These are phyloP conservation scores for Heritiera fomes DNA, from an alignment of 345 rosid species.

Conservation along the genomic window DNA sequence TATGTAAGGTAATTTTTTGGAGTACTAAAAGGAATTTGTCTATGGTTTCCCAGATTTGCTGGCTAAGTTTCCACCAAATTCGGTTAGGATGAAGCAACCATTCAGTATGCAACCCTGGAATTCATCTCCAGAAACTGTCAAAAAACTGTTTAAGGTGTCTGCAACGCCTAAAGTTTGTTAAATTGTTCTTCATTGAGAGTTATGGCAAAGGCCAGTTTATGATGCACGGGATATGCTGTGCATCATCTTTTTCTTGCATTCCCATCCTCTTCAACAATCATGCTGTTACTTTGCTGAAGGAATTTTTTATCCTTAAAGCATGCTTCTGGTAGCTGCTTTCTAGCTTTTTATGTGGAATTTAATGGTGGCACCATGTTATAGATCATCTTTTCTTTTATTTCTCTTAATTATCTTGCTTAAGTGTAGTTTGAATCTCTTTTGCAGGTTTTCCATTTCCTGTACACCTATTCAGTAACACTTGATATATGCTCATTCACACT, in stretches of 20 bases:
- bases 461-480: conserved; percentile 67
- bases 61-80: conserved; percentile 84
- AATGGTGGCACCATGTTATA: background rate
- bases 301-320: background rate
- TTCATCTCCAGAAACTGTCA: conserved; percentile 72
- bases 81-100: conserved; percentile 84
- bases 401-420: conserved; percentile 26
- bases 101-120: conserved; percentile 77
- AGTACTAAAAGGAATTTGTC: conserved; percentile 15
- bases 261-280: background rate
- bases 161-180: conserved; percentile 16
- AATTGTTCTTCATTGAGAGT: background rate
- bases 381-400: conserved; percentile 2
- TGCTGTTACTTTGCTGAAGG: background rate
- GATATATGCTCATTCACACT: conserved; percentile 76
- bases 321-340: background rate
- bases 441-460: conserved; percentile 93
- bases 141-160: conserved; percentile 90
- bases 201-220: background rate
- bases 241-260: background rate
- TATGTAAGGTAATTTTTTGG: background rate
- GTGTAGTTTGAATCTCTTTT: conserved; percentile 25
- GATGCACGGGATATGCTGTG: background rate
- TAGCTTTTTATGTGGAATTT: background rate
- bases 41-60: conserved; percentile 66